Percentiles rank a stretch among this genome's conserved stretches.
phyloP scores from a whole-genome alignment of 306 rosid genomes.

The Morella rubra region DNA sequence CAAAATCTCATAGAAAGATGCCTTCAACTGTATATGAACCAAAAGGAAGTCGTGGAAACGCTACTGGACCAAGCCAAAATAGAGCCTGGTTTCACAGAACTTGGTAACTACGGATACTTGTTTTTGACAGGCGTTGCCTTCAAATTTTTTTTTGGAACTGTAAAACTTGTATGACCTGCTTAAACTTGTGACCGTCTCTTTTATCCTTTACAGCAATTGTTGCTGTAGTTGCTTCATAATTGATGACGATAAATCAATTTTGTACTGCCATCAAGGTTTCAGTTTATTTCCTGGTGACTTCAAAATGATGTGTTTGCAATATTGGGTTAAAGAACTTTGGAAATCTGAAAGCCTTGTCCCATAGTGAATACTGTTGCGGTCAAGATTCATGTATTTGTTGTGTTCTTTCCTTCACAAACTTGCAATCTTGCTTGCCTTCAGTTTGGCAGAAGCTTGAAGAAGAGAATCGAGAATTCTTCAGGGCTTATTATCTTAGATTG shows the following conservation, averaged over 20 bases:
- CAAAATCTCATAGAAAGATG: constrained; percentile 91
- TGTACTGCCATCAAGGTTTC: background rate
- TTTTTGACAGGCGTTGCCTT: background rate
- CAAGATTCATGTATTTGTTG: background rate
- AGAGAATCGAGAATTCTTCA: constrained; percentile 86
- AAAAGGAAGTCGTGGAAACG: constrained; percentile 72
- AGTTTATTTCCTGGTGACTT: background rate
- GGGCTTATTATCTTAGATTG: constrained; percentile 81
- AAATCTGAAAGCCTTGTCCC: background rate
- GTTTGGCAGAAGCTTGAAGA: constrained; percentile 98
- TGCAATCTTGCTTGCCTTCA: constrained; percentile 37
- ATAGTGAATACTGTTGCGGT: background rate
- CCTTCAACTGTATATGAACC: constrained; percentile 87
- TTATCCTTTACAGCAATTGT: background rate
- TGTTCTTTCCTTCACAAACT: constrained; percentile 7
- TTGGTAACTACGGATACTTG: constrained; percentile 49
- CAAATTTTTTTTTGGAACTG: background rate
- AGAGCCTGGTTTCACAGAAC: constrained; percentile 92
- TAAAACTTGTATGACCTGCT: background rate
- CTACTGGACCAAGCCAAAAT: constrained; percentile 74
- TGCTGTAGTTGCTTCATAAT: background rate
- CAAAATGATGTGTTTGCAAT: background rate
- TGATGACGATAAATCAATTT: background rate
- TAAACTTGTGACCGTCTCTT: background rate
- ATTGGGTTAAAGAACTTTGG: background rate